These are phyloP conservation scores for Nothophaeocryptopus gaeumannii DNA, from an alignment of 2,329 filamentous ascomycete species.

Conservation along the genomic window DNA sequence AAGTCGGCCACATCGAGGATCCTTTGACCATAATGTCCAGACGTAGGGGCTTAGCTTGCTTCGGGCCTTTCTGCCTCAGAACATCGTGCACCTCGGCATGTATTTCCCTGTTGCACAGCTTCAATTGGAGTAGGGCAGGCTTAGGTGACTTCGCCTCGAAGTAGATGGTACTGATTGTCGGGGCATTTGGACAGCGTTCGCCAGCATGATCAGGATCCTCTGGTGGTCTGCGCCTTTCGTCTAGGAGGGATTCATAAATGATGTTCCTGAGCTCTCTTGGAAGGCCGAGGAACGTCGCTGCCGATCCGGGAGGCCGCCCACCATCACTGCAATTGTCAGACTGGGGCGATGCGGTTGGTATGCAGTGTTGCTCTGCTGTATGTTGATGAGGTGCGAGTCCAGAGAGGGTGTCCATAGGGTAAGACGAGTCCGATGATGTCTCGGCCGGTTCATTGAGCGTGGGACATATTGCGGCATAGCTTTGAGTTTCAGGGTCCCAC, in stretches of 20 bases:
- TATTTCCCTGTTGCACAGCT: constrained; percentile 10
- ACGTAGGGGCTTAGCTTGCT: neutral
- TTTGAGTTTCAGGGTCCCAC: too few species aligned
- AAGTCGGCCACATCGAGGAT: constrained; percentile 20
- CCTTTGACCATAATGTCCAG: constrained; percentile 18
- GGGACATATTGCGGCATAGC: too few species aligned
- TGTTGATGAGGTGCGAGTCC: too few species aligned
- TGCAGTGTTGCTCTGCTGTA: neutral
- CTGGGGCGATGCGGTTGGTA: too few species aligned
- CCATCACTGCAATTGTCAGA: neutral
- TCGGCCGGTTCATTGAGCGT: too few species aligned
- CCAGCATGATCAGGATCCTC: constrained; percentile 9
- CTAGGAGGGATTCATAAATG: constrained; percentile 10
- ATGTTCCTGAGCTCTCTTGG: constrained; percentile 14
- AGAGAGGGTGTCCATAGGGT: too few species aligned
- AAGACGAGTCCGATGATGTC: too few species aligned
- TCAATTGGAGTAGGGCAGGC: constrained; percentile 17
- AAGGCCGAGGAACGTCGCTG: constrained; percentile 8
- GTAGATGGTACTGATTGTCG: constrained; percentile 9
- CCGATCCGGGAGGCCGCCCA: neutral
- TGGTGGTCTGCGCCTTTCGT: constrained; percentile 8
- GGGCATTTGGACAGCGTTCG: neutral
- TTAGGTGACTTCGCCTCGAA: constrained; percentile 14
- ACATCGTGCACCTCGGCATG: constrained; percentile 7
- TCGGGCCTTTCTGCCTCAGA: neutral